Conservation (phyloP, 306 rosid genomes). For the Argentina anserina region DNA sequence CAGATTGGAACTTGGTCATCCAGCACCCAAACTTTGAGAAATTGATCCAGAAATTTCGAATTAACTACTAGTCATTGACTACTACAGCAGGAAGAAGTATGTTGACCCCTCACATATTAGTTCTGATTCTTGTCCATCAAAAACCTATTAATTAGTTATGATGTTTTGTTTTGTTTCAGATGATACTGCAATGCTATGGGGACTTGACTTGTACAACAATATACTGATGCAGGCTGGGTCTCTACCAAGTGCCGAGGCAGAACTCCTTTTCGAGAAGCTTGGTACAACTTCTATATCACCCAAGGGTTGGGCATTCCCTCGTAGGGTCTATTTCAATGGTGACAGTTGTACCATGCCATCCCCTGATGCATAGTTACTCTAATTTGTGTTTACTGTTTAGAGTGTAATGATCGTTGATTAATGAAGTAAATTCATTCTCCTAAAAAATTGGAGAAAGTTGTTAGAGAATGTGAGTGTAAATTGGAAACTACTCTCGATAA, state of each 20-base stretch:
- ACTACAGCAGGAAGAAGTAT: slow-evolving; percentile 63
- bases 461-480: too few relatives aligned
- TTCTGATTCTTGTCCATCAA: neutral
- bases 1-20: slow-evolving; percentile 79
- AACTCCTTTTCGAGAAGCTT: slow-evolving; percentile 64
- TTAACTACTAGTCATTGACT: slow-evolving; percentile 56
- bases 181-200: slow-evolving; percentile 89
- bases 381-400: too few relatives aligned
- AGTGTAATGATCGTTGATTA: too few relatives aligned
- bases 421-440: too few relatives aligned
- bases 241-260: slow-evolving; percentile 68
- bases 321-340: slow-evolving; percentile 77
- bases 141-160: neutral
- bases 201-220: slow-evolving; percentile 75
- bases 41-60: slow-evolving; percentile 68
- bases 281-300: slow-evolving; percentile 56
- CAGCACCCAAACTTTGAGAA: slow-evolving; percentile 86
- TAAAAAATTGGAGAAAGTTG: too few relatives aligned
- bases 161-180: slow-evolving; percentile 48
- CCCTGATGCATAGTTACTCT: slow-evolving; percentile 81
- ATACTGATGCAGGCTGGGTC: slow-evolving; percentile 77
- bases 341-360: slow-evolving; percentile 85
- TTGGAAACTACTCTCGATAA: too few relatives aligned
- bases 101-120: slow-evolving; percentile 15
- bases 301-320: slow-evolving; percentile 90